phyloP scores from a whole-genome alignment of 805 yeast genomes.

The Starmerella kuoi region DNA sequence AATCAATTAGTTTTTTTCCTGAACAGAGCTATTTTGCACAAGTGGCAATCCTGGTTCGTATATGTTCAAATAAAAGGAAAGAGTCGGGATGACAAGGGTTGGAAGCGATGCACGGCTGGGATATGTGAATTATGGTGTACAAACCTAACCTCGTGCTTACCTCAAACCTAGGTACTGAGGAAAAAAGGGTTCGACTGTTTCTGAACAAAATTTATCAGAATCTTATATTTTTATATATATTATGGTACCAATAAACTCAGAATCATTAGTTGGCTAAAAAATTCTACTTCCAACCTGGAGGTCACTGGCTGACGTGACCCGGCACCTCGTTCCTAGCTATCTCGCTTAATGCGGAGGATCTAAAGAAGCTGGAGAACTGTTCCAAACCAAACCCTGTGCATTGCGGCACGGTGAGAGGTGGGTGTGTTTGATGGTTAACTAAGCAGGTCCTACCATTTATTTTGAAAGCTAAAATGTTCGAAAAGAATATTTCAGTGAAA shows the following conservation, averaged over 20 bases:
- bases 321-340: too few relatives aligned
- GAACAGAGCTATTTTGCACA: neutral
- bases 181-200: neutral
- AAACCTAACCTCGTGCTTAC: neutral
- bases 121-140: constrained; percentile 4
- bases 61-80: neutral
- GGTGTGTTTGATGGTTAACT: neutral
- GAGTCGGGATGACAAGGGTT: neutral
- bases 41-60: neutral
- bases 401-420: neutral
- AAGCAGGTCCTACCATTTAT: neutral
- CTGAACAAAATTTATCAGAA: too few relatives aligned
- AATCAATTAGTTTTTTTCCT: too few relatives aligned
- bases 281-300: too few relatives aligned
- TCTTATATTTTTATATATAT: too few relatives aligned
- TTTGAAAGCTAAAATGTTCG: too few relatives aligned
- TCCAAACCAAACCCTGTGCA: neutral
- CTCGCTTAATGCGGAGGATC: too few relatives aligned
- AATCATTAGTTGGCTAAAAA: too few relatives aligned
- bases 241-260: too few relatives aligned
- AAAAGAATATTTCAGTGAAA: too few relatives aligned
- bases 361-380: too few relatives aligned
- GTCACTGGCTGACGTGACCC: too few relatives aligned
- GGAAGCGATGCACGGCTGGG: neutral
- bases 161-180: neutral